Base-by-base conservation (phyloP, 108 stramenopile genomes). In the Stephanodiscus triporus region DNA sequence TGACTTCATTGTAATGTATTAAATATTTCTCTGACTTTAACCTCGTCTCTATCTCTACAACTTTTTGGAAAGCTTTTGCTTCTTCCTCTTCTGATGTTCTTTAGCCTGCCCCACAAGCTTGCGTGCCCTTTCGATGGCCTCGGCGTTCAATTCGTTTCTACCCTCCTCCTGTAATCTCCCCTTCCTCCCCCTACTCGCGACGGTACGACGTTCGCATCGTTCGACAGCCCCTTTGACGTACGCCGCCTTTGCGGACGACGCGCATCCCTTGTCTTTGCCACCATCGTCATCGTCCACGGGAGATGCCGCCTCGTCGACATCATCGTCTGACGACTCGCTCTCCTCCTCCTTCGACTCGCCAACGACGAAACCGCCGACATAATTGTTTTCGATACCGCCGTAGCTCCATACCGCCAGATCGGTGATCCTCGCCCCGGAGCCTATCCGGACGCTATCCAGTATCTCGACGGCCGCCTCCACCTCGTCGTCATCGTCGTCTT, bases 341-440 rank as follows among this genome's bases (percentile, higher is more conserved):
- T 72, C 54, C 14, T 9, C 32, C 49, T 42, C 19, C 7, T 49
- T 47, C 3, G 62, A 51, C 2, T 36, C 34, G 38, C 20, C 14
- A 23, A 60, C 70, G 2, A 9, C 47, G 24, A 30, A 22, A 14
- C 16, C 22, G 13, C 38, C 62, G 54, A 2, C 22, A n/a, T 43
- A 36, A 42, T 75, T 57, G 17, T 30, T 14, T 14, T 29, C 20
- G 16, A 1, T 30, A 0, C 56, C 58, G 11, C 55, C 64, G 30
- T 48, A 75, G 67, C 85, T 87, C 90, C 90, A 95, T 30, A 80
- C 91, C 23, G 85, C 72, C 27, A 95, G 66, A 70, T 88, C 84
- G 16, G 94, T 95, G 60, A 95, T 88, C 48, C 94, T 81, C n/a
- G 94, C 94, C 11, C 94, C 94, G 23, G 88, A 87, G 32, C 94